phyloP scores from a whole-genome alignment of 2,329 filamentous ascomycete genomes.

The Colletotrichum paranaense region DNA sequence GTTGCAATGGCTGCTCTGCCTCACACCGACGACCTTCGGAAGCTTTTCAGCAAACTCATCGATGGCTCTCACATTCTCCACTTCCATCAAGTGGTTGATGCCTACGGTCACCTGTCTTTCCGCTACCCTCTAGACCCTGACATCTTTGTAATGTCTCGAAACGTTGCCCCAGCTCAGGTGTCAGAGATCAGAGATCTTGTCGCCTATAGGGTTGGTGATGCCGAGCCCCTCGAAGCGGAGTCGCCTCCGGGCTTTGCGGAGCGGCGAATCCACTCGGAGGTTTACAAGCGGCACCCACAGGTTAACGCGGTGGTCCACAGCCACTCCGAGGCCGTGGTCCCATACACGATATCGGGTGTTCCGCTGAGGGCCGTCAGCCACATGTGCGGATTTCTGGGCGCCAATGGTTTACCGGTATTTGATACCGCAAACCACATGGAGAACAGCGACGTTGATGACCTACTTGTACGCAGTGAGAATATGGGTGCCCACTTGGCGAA shows the following conservation, averaged over 20 bases:
- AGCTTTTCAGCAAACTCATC: conserved; percentile 46
- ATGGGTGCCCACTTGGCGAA: conserved; percentile 49
- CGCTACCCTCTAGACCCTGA: conserved; percentile 57
- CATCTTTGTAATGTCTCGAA: conserved; percentile 60
- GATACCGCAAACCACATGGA: conserved; percentile 44
- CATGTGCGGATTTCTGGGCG: conserved; percentile 55
- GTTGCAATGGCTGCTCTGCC: not conserved
- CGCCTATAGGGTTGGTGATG: conserved; percentile 56
- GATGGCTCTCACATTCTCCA: conserved; percentile 64
- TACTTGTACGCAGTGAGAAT: conserved; percentile 49
- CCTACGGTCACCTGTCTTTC: conserved; percentile 65
- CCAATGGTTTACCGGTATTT: conserved; percentile 44
- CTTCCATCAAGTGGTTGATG: conserved; percentile 61
- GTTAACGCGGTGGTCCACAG: conserved; percentile 56
- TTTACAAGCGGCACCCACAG: conserved; percentile 52
- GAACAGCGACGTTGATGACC: conserved; percentile 44
- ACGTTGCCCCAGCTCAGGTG: conserved; percentile 59
- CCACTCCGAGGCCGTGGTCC: conserved; percentile 55
- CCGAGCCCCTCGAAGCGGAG: conserved; percentile 50
- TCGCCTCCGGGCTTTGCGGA: conserved; percentile 54
- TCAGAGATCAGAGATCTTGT: conserved; percentile 56
- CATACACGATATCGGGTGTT: conserved; percentile 53
- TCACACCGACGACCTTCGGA: not conserved
- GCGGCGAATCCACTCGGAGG: conserved; percentile 59
- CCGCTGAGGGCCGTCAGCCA: conserved; percentile 54